Conservation (phyloP, 495 filamentous ascomycete species). For the Penicillium salamii region DNA sequence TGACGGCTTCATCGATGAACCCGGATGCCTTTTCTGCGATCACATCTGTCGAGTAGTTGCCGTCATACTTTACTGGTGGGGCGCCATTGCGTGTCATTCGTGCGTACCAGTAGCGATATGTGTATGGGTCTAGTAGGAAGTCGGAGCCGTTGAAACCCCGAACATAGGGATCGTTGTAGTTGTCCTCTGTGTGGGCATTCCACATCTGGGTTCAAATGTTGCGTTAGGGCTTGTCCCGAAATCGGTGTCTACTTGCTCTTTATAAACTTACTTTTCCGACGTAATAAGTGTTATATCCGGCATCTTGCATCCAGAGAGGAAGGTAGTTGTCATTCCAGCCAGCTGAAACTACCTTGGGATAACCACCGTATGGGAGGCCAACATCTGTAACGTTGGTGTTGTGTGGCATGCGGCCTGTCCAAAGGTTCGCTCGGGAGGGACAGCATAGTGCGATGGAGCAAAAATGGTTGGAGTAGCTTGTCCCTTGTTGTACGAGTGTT, state of each 20-base stretch:
- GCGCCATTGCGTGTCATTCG: slow-evolving; percentile 57
- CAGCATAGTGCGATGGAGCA: slow-evolving; percentile 57
- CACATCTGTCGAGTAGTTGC: slow-evolving; percentile 59
- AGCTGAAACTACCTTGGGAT: slow-evolving; percentile 59
- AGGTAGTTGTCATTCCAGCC: slow-evolving; percentile 64
- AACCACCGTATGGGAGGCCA: slow-evolving; percentile 57
- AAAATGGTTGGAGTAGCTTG: slow-evolving; percentile 45
- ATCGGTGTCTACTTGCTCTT: neutral
- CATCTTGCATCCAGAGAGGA: slow-evolving; percentile 64
- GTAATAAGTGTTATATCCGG: slow-evolving; percentile 68
- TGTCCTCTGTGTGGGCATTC: slow-evolving; percentile 56
- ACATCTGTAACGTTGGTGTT: slow-evolving; percentile 64
- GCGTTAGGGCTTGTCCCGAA: neutral
- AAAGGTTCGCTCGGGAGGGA: slow-evolving; percentile 50
- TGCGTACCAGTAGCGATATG: slow-evolving; percentile 63
- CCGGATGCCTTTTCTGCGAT: slow-evolving; percentile 55
- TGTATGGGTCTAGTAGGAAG: slow-evolving; percentile 66
- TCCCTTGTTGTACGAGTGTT: slow-evolving; percentile 22
- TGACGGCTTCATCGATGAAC: slow-evolving; percentile 56
- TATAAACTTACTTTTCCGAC: slow-evolving; percentile 48
- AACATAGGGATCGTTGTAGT: slow-evolving; percentile 55
- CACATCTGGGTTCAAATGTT: slow-evolving; percentile 48
- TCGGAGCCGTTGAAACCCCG: slow-evolving; percentile 54
- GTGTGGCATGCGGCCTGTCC: slow-evolving; percentile 31
- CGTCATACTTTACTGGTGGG: slow-evolving; percentile 46